Evolutionary conservation across 1,139 yeast genomes (phyloP), one percentile per base, ranked within the genome.

Genomic region (Zygosaccharomyces sapae): DNA sequence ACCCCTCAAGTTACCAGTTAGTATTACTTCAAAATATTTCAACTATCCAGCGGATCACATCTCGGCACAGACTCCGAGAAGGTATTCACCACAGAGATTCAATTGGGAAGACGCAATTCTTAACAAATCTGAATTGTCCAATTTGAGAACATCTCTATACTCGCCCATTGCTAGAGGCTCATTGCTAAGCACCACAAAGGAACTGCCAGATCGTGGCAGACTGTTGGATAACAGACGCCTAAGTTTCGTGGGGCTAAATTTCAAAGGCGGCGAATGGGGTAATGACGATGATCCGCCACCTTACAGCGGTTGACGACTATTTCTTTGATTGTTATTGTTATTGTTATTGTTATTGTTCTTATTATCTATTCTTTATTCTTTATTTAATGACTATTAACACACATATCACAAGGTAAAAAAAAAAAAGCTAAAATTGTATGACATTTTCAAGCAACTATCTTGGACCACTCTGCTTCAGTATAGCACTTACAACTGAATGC

Each of bases 401-500:
- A 45, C 41, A 37, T 46, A 45, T 43, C 37, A 30, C 43, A 34
- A 12, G 34, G 34, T 18, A 31, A 12, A 12, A 10, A 38, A 12
- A 5, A 20, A 18, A 22, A 27, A 9, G 25, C 25, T 22, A 22
- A 22, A 22, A 5, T 18, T 12, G 25, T 16, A 20, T 29, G 12
- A 16, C 22, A 7, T 25, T 3, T 12, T 45, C 42, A 62, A 33
- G 59, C 54, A 1, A 63, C 67, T 24, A 62, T 54, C 43, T 62
- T 63, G 59, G 70, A 70, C 89, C 90, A 86, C 64, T 86, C 95
- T 25, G 76, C 82, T 2, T 78, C 76, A 0, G 94, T 84, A 58
- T 78, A 81, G 18, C 88, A 84, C 69, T 87, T 89, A 61, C 92
- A 97, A 0, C 97, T 88, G 65, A 92, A 94, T 0, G 98, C 98